Evolutionary conservation across 331 rosid genomes (phyloP), one percentile per base, ranked within the genome.

Genomic region (Erythrophleum ivorense): DNA sequence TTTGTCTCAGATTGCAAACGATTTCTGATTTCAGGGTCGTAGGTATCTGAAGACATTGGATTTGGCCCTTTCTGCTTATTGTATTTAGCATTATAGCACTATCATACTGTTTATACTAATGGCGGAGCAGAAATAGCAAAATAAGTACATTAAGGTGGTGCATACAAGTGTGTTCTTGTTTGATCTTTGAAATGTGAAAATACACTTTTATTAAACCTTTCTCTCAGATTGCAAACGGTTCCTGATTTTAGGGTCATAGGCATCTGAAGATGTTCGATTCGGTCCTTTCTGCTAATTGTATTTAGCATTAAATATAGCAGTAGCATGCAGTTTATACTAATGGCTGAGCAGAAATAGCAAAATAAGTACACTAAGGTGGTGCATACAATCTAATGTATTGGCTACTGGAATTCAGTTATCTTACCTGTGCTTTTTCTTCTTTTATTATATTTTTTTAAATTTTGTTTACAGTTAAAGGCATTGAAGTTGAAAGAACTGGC

Each of bases 401-500:
- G 16, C 54, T 19, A 19, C 52, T 68, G n/a, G n/a, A n/a, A 60
- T 60, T 76, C 65, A 58, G 54, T 79, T 29, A 14, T 38, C 69
- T 75, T 13, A 77, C 21, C 62, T 69, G 7, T 2, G 9, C 5
- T 21, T 46, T 21, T 70, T 13, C 5, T 69, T 69, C 73, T 65
- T 46, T 77, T 29, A 6, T 80, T 16, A 73, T 36, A 6, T 63
- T 53, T 4, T 12, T 4, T 24, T 21, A 24, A 34, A 19, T 78
- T 75, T 38, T 50, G 46, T 54, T 79, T 33, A 84, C 80, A 93
- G 98, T 85, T 95, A 68, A 95, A 91, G 91, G 80, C 90, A 54
- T 65, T 85, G 91, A 88, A 87, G 84, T 87, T 95, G 85, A 91
- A 84, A 87, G 94, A 91, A 66, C 58, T 95, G 69, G 91, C 97